Base-by-base conservation (phyloP, 2,329 filamentous ascomycete species). In the Botryotinia calthae region DNA sequence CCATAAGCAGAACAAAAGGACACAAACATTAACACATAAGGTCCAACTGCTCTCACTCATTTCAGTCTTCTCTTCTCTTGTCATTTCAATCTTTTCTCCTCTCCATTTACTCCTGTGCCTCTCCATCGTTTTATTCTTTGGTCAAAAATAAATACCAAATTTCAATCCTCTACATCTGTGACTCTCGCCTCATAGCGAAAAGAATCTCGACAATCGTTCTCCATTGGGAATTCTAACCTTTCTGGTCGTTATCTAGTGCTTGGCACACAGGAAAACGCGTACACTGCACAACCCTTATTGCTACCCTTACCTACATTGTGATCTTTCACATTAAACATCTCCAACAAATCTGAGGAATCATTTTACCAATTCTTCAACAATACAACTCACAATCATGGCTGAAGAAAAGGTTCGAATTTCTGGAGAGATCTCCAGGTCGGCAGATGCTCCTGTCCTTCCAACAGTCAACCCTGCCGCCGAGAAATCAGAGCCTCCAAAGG, bases 401-500 rank as follows among this genome's bases (percentile, higher is more conserved):
- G 92, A 92, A 81, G 93, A 97, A 83, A 98, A 97, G 85, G 90
- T 87, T 79, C 91, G 95, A 81, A 87, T 90, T 79, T 97, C 94
- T 64, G 92, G 92, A 82, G 95, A 97, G 82, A 85, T 88, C 79
- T 85, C 88, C 73, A 88, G 91, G 82, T 79, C 83, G 70, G 87
- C 85, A 76, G 85, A 84, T 77, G 84, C 84, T 79, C 89, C 86
- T 61, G 86, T 94, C 73, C 87, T 98, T 81, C 95, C 95, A 44
- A 94, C 91, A 18, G 88, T 93, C 82, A 97, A 95, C 82, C 92
- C 78, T 51, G 72, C 74, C 40, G 64, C 74, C n/a, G 90, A 95
- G 82, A 95, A 95, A 86, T 80, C 87, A 73, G 70, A 75, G 73
- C 87, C 91, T 80, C 77, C 94, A 48, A 72, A 70, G 54, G 56